phyloP scores from a whole-genome alignment of 2,329 filamentous ascomycete genomes.

The Ophiosphaerella narmari region DNA sequence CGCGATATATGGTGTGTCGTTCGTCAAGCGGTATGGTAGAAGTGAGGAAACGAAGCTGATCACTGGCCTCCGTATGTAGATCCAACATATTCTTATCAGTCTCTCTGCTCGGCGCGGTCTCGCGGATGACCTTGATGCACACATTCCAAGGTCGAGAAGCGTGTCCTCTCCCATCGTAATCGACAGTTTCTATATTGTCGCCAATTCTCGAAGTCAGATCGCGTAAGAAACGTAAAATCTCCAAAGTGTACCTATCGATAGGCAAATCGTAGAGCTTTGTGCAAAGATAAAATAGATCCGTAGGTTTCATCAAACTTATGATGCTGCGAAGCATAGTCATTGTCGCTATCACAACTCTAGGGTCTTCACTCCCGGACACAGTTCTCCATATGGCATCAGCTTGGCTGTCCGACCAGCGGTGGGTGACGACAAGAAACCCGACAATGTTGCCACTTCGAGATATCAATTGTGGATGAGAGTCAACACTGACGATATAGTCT shows the following conservation, averaged over 20 bases:
- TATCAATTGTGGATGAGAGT: constrained; percentile 90
- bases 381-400: constrained; percentile 85
- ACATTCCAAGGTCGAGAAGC: constrained; percentile 56
- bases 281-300: constrained; percentile 64
- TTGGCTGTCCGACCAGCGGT: constrained; percentile 71
- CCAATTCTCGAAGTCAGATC: constrained; percentile 29
- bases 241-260: constrained; percentile 34
- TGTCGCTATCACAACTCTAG: constrained; percentile 80
- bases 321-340: constrained; percentile 66
- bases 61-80: constrained; percentile 66
- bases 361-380: constrained; percentile 79
- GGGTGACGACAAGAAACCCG: constrained; percentile 81
- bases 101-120: constrained; percentile 64
- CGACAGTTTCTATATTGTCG: constrained; percentile 10
- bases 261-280: constrained; percentile 64
- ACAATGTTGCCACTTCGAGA: constrained; percentile 80
- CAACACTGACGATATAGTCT: constrained; percentile 85
- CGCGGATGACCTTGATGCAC: constrained; percentile 71
- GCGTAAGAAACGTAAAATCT: constrained; percentile 38
- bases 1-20: constrained; percentile 65
- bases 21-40: constrained; percentile 61
- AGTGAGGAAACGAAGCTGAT: constrained; percentile 66
- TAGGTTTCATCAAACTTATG: constrained; percentile 49
- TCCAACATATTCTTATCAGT: constrained; percentile 63
- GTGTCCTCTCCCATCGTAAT: constrained; percentile 15